Evolutionary conservation across 2,329 filamentous ascomycete species (phyloP).

Genomic region (Ophiostoma perfectum): DNA sequence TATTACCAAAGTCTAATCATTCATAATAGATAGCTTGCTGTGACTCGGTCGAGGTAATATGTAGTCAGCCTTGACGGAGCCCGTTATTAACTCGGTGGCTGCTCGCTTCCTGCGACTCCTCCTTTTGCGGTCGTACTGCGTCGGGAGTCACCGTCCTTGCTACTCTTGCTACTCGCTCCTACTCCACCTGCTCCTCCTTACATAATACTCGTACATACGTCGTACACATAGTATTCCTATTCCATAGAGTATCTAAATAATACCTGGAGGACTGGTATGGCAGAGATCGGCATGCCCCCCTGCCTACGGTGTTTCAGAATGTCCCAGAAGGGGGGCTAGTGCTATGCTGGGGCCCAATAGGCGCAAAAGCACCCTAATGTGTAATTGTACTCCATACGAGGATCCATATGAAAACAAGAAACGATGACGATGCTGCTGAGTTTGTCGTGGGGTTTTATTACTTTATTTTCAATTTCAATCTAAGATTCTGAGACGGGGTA

Average conservation of each 20-base stretch:
- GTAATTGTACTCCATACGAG: not conserved
- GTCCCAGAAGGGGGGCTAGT: slow-evolving; percentile 16
- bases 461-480: too few relatives aligned
- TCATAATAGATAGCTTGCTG: too few relatives aligned
- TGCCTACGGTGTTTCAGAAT: slow-evolving; percentile 22
- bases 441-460: too few relatives aligned
- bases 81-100: too few relatives aligned
- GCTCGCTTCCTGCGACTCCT: not conserved
- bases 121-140: not conserved
- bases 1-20: too few relatives aligned
- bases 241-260: too few relatives aligned
- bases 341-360: not conserved
- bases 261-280: not conserved
- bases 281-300: not conserved
- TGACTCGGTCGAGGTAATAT: too few relatives aligned
- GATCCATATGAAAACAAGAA: not conserved
- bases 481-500: too few relatives aligned
- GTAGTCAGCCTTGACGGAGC: too few relatives aligned
- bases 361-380: not conserved
- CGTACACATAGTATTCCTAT: not conserved
- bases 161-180: not conserved
- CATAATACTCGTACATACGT: not conserved
- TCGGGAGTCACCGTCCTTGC: not conserved
- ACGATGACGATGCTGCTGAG: not conserved
- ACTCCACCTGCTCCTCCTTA: not conserved